Evolutionary conservation across 176 grass and related monocot species (phyloP), one percentile per base, ranked within the genome.

Genomic region (Stipa capillata): DNA sequence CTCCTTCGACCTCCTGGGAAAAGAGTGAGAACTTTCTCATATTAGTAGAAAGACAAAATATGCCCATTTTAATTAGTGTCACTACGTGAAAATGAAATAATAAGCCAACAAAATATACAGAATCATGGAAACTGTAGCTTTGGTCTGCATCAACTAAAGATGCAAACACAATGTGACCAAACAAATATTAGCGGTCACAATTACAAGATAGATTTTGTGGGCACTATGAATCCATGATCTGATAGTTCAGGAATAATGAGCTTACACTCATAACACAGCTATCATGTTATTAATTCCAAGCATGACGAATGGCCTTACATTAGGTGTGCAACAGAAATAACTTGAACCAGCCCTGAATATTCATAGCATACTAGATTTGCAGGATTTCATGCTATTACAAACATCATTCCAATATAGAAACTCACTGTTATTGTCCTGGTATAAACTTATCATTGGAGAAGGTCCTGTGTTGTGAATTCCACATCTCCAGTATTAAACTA

Each of bases 1-100:
- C 83, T 79, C 83, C 83, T 84, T 57, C 75, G 37, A 51, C 85
- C 39, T 90, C 85, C 89, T 91, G 80, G 51, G 17, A 76, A 65
- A 79, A 71, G 16, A 40, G 40, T 35, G 47, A 76, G 0, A 40
- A 48, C 37, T 11, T 85, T 80, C 9, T 70, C 29, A 55, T 29
- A 80, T 58, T 48, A 36, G 47, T 51, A 41, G 11, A 69, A 31
- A 32, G n/a, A 49, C 61, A 42, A 57, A 11, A 55, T 35, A 37
- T 37, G 6, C 12, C 36, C 35, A 32, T 48, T 49, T 64, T 5
- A 10, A 24, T 49, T 63, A 35, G 43, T 8, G 4, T 24, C 41
- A 45, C 41, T 28, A 8, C 21, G 27, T 50, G 45, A 52, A 61
- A 48, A 82, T 43, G 53, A 50, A 60, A 28, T 15, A 61, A 63